Base-by-base conservation (phyloP, 805 yeast genomes). In the Candida golubevii region DNA sequence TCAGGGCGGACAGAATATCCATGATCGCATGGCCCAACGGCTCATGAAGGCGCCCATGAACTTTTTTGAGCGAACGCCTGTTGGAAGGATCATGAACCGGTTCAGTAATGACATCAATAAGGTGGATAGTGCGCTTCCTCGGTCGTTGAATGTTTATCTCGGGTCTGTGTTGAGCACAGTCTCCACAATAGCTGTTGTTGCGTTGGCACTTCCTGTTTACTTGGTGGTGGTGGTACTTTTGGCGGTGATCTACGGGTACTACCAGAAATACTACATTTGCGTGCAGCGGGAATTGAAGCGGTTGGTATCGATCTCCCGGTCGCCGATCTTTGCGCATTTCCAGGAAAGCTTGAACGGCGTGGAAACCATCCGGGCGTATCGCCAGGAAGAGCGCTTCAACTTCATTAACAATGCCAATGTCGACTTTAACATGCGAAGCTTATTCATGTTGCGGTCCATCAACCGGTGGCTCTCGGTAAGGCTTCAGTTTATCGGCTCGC, bases 311-410 rank as follows among this genome's bases (percentile, higher is more conserved):
- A 85, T 84, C 51, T 80, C 86, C 38, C 84, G 75, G 57, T 83
- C 88, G 33, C 75, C 79, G 10, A 42, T 44, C 12, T 49, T 39
- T 13, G 44, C 53, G 83, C 88, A 85, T 53, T 74, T 89, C 50
- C 90, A 86, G 58, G 97, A 89, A 58, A 81, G 89, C 2, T 65
- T 89, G 39, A 75, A 74, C 29, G 97, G 97, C 10, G 78, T 83
- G 18, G 79, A 80, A 38, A 89, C 95, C 1, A 81, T 89, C 44
- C 72, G 84, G 38, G 96, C 96, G 0, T 90, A 76, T 57, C 69
- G 74, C n/a, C 95, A 88, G 51, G 63, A 63, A 26, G 72, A 69
- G 6, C 71, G 95, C 45, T 89, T 88, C 63, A 66, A 69, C 23
- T 75, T 62, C 56, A 71, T 78, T 45, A 83, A 83, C 59, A 60